Evolutionary conservation across 73 alveolate species (phyloP).

Genomic region (Paramecium pentaurelia): DNA sequence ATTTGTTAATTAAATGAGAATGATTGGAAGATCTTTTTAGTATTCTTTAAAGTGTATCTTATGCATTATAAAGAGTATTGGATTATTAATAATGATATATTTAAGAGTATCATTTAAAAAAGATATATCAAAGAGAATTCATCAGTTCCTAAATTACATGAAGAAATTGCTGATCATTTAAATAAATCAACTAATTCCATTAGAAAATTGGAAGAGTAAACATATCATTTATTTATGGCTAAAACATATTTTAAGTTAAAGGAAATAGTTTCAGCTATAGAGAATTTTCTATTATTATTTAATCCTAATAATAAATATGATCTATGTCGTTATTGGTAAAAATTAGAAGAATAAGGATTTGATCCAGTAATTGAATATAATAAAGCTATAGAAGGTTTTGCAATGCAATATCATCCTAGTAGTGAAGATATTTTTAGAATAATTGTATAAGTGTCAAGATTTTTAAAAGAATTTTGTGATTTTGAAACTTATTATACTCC

Average conservation of each 20-base stretch:
- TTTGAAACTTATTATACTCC: conserved; percentile 73
- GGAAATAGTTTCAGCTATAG: conserved; percentile 58
- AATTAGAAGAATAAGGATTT: conserved; percentile 65
- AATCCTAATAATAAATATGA: conserved; percentile 73
- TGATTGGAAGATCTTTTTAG: conserved; percentile 55
- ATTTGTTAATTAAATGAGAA: conserved; percentile 16
- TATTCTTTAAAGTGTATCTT: conserved; percentile 47
- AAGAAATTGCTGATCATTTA: conserved; percentile 53
- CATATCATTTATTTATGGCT: conserved; percentile 58
- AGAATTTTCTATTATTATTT: conserved; percentile 44
- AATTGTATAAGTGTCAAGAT: conserved; percentile 67
- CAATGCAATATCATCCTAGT: conserved; percentile 70
- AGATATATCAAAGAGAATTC: conserved; percentile 20
- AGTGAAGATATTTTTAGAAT: conserved; percentile 71
- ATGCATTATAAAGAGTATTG: conserved; percentile 49
- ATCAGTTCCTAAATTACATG: background rate
- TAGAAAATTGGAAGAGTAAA: conserved; percentile 55
- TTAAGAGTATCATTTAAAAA: conserved; percentile 10
- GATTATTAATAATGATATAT: conserved; percentile 60
- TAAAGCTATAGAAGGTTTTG: conserved; percentile 76
- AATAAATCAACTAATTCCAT: conserved; percentile 56
- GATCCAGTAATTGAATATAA: conserved; percentile 80
- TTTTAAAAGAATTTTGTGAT: conserved; percentile 74
- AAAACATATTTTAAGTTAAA: conserved; percentile 52
- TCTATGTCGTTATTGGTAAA: conserved; percentile 76